These are phyloP conservation scores for Penicillium verhagenii DNA, from an alignment of 495 filamentous ascomycete genomes.

Conservation along the genomic window DNA sequence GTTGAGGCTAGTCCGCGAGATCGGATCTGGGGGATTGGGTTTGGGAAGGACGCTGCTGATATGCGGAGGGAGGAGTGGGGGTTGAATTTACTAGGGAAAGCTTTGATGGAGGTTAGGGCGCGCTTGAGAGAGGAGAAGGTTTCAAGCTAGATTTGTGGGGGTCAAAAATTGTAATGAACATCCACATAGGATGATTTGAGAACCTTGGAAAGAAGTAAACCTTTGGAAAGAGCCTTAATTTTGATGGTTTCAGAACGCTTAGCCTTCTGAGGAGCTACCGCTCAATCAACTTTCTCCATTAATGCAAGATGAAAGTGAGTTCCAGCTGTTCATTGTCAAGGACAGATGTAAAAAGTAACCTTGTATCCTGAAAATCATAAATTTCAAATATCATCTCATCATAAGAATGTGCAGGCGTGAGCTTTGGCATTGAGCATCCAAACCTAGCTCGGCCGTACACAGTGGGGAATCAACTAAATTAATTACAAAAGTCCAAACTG, in stretches of 20 bases:
- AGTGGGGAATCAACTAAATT: not conserved
- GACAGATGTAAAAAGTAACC: not conserved
- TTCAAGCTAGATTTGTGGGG: no score
- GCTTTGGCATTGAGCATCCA: not conserved
- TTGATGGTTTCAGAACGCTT: no score
- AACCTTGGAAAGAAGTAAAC: no score
- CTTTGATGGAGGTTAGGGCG: slow-evolving; percentile 3
- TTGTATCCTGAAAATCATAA: not conserved
- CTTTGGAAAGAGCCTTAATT: no score
- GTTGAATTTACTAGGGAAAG: slow-evolving; percentile 10
- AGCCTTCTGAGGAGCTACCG: no score
- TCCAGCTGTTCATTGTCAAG: not conserved
- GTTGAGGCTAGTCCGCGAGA: slow-evolving; percentile 11
- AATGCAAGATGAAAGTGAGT: not conserved
- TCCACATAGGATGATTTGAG: no score
- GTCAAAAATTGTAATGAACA: no score
- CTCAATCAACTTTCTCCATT: no score
- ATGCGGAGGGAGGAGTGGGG: slow-evolving; percentile 1
- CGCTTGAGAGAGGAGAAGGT: slow-evolving; percentile 3
- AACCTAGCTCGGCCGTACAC: not conserved
- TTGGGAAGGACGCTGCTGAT: slow-evolving; percentile 3
- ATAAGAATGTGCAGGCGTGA: not conserved
- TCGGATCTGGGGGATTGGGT: slow-evolving; percentile 14
- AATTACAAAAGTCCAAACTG: not conserved
- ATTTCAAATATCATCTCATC: not conserved